These are phyloP conservation scores for Fomitopsis schrenkii DNA, from an alignment of 1,284 basidiomycete species.

Conservation along the genomic window DNA sequence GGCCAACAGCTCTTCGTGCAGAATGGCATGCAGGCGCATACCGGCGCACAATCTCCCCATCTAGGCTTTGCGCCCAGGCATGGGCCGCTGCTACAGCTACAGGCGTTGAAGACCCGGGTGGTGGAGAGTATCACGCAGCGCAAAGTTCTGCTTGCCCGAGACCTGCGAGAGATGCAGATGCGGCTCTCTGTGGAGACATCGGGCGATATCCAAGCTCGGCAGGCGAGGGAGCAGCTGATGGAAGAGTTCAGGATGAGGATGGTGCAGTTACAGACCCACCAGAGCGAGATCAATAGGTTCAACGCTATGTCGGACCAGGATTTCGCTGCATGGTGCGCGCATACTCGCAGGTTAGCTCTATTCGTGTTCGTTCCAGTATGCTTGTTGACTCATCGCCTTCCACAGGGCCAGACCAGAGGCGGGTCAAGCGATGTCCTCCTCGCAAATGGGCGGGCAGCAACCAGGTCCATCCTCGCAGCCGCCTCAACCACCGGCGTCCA, in stretches of 20 bases:
- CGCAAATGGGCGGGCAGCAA: conserved; percentile 8
- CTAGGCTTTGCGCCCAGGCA: not conserved
- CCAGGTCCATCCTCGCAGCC: conserved; percentile 6
- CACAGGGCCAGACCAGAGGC: not conserved
- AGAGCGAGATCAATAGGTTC: not conserved
- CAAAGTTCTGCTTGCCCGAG: not conserved
- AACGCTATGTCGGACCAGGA: not conserved
- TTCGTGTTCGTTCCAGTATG: not conserved
- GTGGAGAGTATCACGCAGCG: not conserved
- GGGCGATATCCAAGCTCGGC: not conserved
- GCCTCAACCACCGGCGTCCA: conserved; percentile 7
- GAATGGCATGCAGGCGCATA: not conserved
- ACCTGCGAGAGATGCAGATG: not conserved
- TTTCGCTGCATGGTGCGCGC: not conserved
- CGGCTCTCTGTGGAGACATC: not conserved
- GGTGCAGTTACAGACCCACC: conserved; percentile 34
- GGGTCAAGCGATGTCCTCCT: not conserved
- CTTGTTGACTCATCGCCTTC: not conserved
- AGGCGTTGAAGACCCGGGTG: conserved; percentile 4
- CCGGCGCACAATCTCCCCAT: not conserved
- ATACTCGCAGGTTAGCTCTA: not conserved
- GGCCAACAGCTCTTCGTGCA: not conserved
- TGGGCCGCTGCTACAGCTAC: not conserved
- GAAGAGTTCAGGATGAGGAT: conserved; percentile 32
- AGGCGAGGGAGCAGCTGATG: conserved; percentile 26